Evolutionary conservation across 2,329 filamentous ascomycete species (phyloP).

Genomic region (Gyromitra esculenta): DNA sequence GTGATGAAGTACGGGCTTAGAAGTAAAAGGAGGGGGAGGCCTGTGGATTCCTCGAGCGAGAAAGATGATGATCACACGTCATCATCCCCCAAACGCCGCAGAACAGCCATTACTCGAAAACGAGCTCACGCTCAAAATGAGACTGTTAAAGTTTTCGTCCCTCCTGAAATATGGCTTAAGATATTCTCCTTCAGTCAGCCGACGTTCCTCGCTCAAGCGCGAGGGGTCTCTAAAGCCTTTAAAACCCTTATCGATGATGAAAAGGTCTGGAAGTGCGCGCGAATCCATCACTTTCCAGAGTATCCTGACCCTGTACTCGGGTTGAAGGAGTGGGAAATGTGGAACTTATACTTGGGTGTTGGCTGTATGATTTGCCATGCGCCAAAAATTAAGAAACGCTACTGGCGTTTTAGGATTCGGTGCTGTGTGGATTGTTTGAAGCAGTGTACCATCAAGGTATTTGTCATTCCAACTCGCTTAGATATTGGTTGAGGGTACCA

Average conservation of each 20-base stretch:
- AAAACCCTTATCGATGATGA: slow-evolving; percentile 29
- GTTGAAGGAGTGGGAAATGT: slow-evolving; percentile 38
- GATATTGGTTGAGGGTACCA: background rate
- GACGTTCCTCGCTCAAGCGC: slow-evolving; percentile 22
- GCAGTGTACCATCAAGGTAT: slow-evolving; percentile 18
- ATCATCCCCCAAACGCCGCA: slow-evolving; percentile 13
- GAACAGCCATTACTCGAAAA: background rate
- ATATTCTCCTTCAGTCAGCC: slow-evolving; percentile 33
- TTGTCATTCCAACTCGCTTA: background rate
- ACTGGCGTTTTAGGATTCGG: slow-evolving; percentile 34
- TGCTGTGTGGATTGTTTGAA: slow-evolving; percentile 32
- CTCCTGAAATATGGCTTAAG: slow-evolving; percentile 23
- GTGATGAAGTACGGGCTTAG: background rate
- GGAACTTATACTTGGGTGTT: slow-evolving; percentile 24
- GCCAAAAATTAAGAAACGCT: slow-evolving; percentile 27
- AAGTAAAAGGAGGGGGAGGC: background rate
- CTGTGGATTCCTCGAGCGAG: slow-evolving; percentile 8
- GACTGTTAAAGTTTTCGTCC: slow-evolving; percentile 13
- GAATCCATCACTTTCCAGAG: slow-evolving; percentile 12
- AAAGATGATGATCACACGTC: slow-evolving; percentile 18
- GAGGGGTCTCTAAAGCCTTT: slow-evolving; percentile 18
- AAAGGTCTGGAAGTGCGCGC: slow-evolving; percentile 19
- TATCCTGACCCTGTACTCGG: slow-evolving; percentile 19
- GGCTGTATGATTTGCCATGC: slow-evolving; percentile 32
- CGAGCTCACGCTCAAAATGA: background rate